A percentile compares a stretch with the other conserved stretches of the same genome.
Conservation (phyloP, 345 rosid species). For the Crucihimalaya himalaica region DNA sequence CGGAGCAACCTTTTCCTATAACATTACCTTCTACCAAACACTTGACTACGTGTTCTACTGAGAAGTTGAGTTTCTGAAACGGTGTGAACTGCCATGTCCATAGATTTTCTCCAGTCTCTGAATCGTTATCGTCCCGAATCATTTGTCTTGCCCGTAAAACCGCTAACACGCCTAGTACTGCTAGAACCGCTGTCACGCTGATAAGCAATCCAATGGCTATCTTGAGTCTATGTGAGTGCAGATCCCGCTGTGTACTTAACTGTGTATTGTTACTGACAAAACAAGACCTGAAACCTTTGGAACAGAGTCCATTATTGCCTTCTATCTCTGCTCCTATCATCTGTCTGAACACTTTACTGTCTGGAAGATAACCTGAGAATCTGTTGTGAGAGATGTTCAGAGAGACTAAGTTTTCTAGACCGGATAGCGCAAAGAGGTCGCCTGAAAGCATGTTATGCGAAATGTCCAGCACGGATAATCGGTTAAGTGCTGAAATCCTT, state of each 20-base stretch:
- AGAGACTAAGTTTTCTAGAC: constrained; percentile 68
- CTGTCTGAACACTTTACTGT: constrained; percentile 66
- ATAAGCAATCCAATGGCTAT: constrained; percentile 57
- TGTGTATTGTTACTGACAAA: constrained; percentile 47
- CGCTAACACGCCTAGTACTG: constrained; percentile 56
- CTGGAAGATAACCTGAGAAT: constrained; percentile 76
- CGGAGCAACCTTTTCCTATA: constrained; percentile 89
- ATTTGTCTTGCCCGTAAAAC: constrained; percentile 52
- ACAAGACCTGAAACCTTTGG: constrained; percentile 58
- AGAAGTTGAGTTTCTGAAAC: constrained; percentile 71
- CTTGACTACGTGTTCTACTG: constrained; percentile 65
- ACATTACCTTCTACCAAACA: constrained; percentile 70
- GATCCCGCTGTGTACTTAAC: constrained; percentile 25
- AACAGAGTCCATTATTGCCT: constrained; percentile 60
- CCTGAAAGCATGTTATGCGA: constrained; percentile 71
- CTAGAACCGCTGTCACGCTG: constrained; percentile 49
- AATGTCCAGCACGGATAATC: constrained; percentile 63
- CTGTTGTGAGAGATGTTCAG: constrained; percentile 78
- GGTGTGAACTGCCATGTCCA: constrained; percentile 87
- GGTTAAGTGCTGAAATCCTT: constrained; percentile 54
- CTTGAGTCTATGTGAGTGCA: constrained; percentile 49
- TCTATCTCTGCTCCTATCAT: constrained; percentile 52
- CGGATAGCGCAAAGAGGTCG: constrained; percentile 51
- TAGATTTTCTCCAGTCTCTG: constrained; percentile 52
- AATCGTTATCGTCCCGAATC: constrained; percentile 49